Evolutionary conservation across 352 stramenopile genomes (phyloP), one percentile per base, ranked within the genome.

Genomic region (Phytophthora syringae): DNA sequence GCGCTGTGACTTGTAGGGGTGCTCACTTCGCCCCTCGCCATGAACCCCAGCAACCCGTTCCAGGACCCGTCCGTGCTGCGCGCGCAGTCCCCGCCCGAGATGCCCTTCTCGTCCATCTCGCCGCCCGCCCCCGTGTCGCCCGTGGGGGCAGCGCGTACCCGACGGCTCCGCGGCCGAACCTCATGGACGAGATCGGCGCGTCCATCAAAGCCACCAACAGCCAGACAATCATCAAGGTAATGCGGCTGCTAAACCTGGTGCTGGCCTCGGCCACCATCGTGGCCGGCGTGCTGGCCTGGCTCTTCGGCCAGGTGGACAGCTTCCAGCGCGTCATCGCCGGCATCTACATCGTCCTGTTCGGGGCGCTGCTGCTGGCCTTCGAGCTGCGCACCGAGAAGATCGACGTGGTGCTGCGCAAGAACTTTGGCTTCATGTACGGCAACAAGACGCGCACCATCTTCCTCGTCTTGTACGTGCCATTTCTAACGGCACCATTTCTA

Each of bases 351-450:
- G 84, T 95, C 54, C 75, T 94, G 66, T 96, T 96, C 73, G 88
- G 88, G 2, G 63, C 65, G 45, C 66, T 96, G 67, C 59, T 96
- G 60, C 67, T 96, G 42, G 76, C 77, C 24, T 96, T 96, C 61
- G 88, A 96, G 72, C 74, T 96, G 44, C 88, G 88, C 43, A 94
- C 84, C 20, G 84, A 93, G 30, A 90, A 91, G 53, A 74, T 93
- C 11, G 88, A 96, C 53, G 74, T 75, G 43, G 70, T 96, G 16
- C 74, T 94, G 72, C 88, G 88, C 64, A 68, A 76, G 40, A 96
- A 96, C 80, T 94, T 96, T 74, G 88, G 88, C 44, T 96, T 96
- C 64, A 96, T 96, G 88, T 96, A 94, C 64, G 88, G 85, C 73
- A 92, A 94, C 79, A 86, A 86, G 72, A 94, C 88, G 50, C 88